phyloP scores from a whole-genome alignment of 305 asterid species.

The Fraxinus ornus region DNA sequence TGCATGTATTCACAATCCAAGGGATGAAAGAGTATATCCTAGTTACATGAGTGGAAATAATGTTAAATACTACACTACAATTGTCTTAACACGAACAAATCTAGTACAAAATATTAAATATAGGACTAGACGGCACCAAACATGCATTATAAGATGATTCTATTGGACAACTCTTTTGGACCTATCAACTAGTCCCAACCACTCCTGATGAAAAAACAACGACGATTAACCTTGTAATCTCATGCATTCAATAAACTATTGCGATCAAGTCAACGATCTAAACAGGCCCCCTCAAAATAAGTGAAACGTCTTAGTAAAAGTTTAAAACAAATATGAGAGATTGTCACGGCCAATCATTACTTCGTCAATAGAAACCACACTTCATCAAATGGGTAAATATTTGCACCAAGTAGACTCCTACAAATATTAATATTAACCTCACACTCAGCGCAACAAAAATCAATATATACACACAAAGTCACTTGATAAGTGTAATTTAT shows the following conservation, averaged over 20 bases:
- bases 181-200: neutral
- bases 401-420: neutral
- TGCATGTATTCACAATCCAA: neutral
- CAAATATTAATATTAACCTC: neutral
- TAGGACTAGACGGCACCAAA: neutral
- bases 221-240: neutral
- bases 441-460: neutral
- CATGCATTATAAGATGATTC: neutral
- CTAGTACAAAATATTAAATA: neutral
- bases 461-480: neutral
- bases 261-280: neutral
- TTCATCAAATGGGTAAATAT: neutral
- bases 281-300: neutral
- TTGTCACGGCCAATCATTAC: neutral
- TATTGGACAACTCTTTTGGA: neutral
- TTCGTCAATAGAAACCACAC: neutral
- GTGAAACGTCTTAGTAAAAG: neutral
- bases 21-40: neutral
- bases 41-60: neutral
- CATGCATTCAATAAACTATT: neutral
- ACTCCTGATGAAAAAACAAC: too few species aligned
- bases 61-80: neutral
- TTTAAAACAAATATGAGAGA: neutral
- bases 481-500: neutral
- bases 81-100: neutral